Evolutionary conservation across 768 basidiomycete species (phyloP).

Genomic region (Leccinum boreale): DNA sequence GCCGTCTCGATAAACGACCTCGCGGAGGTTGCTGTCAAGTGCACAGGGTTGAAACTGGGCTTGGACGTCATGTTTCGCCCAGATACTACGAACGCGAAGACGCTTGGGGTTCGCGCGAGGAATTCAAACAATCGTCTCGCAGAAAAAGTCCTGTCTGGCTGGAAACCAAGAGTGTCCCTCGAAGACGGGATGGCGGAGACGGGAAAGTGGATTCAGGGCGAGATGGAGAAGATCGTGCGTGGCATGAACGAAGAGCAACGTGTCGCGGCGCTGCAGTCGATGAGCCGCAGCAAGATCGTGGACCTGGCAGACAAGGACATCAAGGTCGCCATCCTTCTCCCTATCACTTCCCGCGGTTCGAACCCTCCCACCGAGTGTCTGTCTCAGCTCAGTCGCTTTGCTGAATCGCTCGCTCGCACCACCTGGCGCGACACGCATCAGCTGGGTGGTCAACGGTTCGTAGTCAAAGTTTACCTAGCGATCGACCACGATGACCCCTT

Average conservation of each 20-base stretch:
- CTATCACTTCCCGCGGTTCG: constrained; percentile 51
- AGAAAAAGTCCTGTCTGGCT: constrained; percentile 29
- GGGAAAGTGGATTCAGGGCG: constrained; percentile 43
- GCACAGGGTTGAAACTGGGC: constrained; percentile 28
- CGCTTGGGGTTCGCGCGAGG: constrained; percentile 47
- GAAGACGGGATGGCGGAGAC: constrained; percentile 48
- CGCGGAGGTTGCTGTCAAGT: constrained; percentile 37
- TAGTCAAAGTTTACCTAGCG: constrained; percentile 47
- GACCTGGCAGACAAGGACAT: constrained; percentile 33
- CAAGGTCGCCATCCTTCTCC: constrained; percentile 53
- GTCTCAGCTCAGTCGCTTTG: constrained; percentile 39
- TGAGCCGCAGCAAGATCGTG: constrained; percentile 38
- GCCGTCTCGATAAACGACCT: constrained; percentile 42
- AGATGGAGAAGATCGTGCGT: constrained; percentile 31
- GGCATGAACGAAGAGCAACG: constrained; percentile 8
- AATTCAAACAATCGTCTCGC: constrained; percentile 50
- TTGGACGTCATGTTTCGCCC: constrained; percentile 26
- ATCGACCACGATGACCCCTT: constrained; percentile 49
- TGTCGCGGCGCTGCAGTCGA: constrained; percentile 14
- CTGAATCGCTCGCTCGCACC: constrained; percentile 41
- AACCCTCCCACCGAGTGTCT: constrained; percentile 37
- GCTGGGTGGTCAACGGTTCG: constrained; percentile 32
- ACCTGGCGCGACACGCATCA: constrained; percentile 42
- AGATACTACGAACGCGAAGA: constrained; percentile 25
- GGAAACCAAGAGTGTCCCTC: constrained; percentile 42